These are phyloP conservation scores for Nothophoma quercina DNA, from an alignment of 2,329 filamentous ascomycete species.

Conservation along the genomic window DNA sequence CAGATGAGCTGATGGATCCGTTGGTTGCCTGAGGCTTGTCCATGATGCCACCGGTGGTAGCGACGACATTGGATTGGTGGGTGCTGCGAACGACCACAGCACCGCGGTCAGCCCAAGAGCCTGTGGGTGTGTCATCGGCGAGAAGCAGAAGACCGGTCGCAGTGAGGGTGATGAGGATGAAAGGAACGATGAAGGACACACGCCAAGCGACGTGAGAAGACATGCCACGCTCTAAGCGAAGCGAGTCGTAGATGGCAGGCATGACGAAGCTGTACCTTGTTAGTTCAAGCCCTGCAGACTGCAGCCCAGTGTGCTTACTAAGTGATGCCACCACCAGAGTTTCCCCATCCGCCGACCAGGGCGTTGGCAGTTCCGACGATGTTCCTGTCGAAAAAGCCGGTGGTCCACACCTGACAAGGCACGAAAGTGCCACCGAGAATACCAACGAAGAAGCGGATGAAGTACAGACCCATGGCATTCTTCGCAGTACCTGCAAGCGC, in stretches of 20 bases:
- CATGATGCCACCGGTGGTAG: slow-evolving; percentile 59
- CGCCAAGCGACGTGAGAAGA: slow-evolving; percentile 78
- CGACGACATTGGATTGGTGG: slow-evolving; percentile 56
- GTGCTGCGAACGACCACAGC: slow-evolving; percentile 62
- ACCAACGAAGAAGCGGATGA: slow-evolving; percentile 80
- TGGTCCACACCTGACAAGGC: slow-evolving; percentile 91
- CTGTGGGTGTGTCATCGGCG: slow-evolving; percentile 83
- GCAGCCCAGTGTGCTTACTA: slow-evolving; percentile 57
- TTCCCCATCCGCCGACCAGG: slow-evolving; percentile 83
- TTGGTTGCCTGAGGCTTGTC: slow-evolving; percentile 47
- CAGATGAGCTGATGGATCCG: slow-evolving; percentile 48
- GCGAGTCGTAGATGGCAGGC: slow-evolving; percentile 85
- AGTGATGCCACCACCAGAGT: slow-evolving; percentile 87
- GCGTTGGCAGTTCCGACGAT: slow-evolving; percentile 89
- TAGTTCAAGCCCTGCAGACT: slow-evolving; percentile 2
- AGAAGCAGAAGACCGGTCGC: slow-evolving; percentile 74
- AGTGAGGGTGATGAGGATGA: slow-evolving; percentile 73
- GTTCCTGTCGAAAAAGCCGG: slow-evolving; percentile 92
- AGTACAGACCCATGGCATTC: slow-evolving; percentile 71
- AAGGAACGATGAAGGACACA: slow-evolving; percentile 82
- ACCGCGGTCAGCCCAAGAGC: slow-evolving; percentile 79
- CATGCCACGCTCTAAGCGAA: slow-evolving; percentile 67
- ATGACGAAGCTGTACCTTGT: slow-evolving; percentile 72
- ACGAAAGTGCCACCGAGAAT: slow-evolving; percentile 82
- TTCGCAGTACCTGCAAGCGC: slow-evolving; percentile 81